Conservation (phyloP, 2,329 filamentous ascomycete species). For the Claviceps humidiphila region DNA sequence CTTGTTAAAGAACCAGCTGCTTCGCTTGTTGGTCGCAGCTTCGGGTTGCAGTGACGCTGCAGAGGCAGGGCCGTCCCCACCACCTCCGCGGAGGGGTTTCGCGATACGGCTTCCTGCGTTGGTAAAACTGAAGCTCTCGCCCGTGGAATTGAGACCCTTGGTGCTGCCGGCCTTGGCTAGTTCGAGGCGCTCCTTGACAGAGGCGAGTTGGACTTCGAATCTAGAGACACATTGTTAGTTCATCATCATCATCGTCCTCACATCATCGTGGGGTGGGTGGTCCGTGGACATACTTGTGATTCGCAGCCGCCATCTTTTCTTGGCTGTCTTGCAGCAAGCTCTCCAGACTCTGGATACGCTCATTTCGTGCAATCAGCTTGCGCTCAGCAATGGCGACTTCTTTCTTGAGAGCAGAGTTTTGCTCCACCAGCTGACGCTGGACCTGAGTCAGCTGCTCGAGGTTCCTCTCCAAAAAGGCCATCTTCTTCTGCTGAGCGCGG, state of each 20-base stretch:
- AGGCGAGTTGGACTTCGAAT: constrained; percentile 92
- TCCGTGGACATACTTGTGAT: constrained; percentile 66
- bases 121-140: constrained; percentile 59
- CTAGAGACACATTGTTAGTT: constrained; percentile 31
- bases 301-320: constrained; percentile 93
- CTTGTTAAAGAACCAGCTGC: constrained; percentile 65
- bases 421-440: constrained; percentile 92
- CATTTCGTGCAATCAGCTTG: constrained; percentile 90
- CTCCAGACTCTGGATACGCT: constrained; percentile 91
- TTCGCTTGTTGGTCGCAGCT: constrained; percentile 45
- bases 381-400: constrained; percentile 97
- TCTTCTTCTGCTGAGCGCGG: constrained; percentile 98
- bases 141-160: constrained; percentile 58
- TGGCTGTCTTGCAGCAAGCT: constrained; percentile 88
- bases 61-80: constrained; percentile 34
- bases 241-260: neutral
- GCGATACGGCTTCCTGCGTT: constrained; percentile 53
- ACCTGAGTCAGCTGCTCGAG: constrained; percentile 96
- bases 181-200: constrained; percentile 95
- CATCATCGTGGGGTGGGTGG: neutral
- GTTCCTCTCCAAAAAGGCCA: constrained; percentile 97
- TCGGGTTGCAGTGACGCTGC: constrained; percentile 47
- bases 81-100: constrained; percentile 54
- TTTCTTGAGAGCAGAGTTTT: constrained; percentile 95
- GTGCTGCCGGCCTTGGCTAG: constrained; percentile 87